Conservation (phyloP, 2,329 filamentous ascomycete genomes). For the Epichloe sibirici region DNA sequence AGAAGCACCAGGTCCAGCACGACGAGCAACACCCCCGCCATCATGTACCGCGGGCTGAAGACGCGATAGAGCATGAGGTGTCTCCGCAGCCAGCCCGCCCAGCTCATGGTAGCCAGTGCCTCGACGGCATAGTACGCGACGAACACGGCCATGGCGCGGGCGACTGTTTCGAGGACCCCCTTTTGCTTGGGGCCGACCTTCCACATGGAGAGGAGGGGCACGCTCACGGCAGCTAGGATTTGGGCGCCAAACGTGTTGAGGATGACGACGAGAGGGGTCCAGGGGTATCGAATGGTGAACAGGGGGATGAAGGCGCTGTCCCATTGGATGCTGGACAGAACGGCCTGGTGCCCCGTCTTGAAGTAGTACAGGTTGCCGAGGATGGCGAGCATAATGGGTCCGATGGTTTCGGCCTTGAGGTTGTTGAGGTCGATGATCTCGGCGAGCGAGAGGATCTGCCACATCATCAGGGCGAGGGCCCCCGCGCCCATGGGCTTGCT, state of each 20-base stretch:
- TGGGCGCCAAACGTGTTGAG: constrained; percentile 86
- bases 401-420: constrained; percentile 58
- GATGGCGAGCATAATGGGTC: constrained; percentile 73
- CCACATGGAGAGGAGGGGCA: constrained; percentile 79
- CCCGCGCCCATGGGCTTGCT: constrained; percentile 93
- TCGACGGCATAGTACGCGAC: constrained; percentile 73
- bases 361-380: constrained; percentile 92
- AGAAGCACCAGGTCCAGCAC: constrained; percentile 68
- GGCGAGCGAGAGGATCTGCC: constrained; percentile 75
- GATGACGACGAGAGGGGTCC: constrained; percentile 68
- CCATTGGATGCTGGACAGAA: constrained; percentile 83
- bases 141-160: constrained; percentile 61
- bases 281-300: constrained; percentile 73
- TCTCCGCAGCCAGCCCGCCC: constrained; percentile 75
- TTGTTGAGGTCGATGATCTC: constrained; percentile 50
- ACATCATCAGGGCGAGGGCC: constrained; percentile 67
- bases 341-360: constrained; percentile 93
- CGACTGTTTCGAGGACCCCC: constrained; percentile 56
- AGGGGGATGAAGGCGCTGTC: constrained; percentile 88
- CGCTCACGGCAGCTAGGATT: constrained; percentile 66
- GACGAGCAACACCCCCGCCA: constrained; percentile 57
- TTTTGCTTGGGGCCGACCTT: constrained; percentile 68
- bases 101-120: constrained; percentile 75
- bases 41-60: constrained; percentile 84
- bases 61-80: constrained; percentile 96